Percentiles rank a stretch among this genome's conserved stretches.
Conservation (phyloP, 1,284 basidiomycete genomes). For the Phylloporus sp. region DNA sequence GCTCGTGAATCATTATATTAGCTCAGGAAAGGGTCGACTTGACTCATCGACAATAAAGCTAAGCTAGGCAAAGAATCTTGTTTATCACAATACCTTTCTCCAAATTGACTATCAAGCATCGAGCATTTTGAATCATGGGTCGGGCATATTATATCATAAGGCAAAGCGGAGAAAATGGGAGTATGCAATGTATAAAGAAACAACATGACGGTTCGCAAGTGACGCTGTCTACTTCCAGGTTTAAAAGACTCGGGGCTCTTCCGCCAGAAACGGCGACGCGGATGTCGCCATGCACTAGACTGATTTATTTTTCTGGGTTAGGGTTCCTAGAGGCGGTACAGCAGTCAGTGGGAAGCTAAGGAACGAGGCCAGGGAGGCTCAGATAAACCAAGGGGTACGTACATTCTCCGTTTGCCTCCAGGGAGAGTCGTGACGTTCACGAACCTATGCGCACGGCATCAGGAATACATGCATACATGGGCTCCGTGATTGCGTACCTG, state of each 20-base stretch:
- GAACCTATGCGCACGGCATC: slow-evolving; percentile 58
- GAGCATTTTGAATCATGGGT: slow-evolving; percentile 20
- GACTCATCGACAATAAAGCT: too few relatives aligned
- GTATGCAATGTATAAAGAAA: slow-evolving; percentile 20
- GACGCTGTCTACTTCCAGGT: slow-evolving; percentile 13
- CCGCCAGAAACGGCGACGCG: slow-evolving; percentile 18
- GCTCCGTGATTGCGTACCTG: slow-evolving; percentile 57
- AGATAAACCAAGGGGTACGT: slow-evolving; percentile 47
- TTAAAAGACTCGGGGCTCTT: slow-evolving; percentile 14
- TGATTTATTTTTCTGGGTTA: slow-evolving; percentile 79
- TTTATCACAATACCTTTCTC: too few relatives aligned
- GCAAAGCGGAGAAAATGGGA: slow-evolving; percentile 7
- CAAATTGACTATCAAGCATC: too few relatives aligned
- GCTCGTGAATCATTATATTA: too few relatives aligned
- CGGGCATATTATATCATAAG: slow-evolving; percentile 25
- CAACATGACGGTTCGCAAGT: not conserved
- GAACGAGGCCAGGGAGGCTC: slow-evolving; percentile 45
- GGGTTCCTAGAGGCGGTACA: slow-evolving; percentile 61
- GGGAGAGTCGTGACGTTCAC: slow-evolving; percentile 93
- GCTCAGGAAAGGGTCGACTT: too few relatives aligned
- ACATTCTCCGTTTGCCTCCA: slow-evolving; percentile 96
- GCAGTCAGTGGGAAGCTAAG: slow-evolving; percentile 77
- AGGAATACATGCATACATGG: not conserved
- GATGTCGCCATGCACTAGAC: slow-evolving; percentile 9
- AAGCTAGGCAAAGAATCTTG: too few relatives aligned